phyloP scores from a whole-genome alignment of 768 basidiomycete species.

The Tricholoma hemisulphureum region DNA sequence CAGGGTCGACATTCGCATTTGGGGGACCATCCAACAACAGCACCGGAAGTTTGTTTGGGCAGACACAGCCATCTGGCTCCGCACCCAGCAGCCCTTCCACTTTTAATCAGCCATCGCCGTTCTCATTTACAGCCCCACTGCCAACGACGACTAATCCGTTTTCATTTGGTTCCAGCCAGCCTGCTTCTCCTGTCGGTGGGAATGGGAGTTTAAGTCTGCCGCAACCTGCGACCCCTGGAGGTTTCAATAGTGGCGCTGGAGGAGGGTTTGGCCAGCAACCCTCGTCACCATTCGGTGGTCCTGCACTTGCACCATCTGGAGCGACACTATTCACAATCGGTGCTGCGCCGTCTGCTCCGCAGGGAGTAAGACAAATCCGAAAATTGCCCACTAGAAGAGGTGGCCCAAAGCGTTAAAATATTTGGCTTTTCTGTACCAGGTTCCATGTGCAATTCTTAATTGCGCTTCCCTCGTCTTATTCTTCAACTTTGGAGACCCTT shows the following conservation, averaged over 20 bases:
- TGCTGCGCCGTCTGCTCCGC: conserved; percentile 44
- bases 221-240: conserved; percentile 33
- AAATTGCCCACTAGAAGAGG: conserved; percentile 52
- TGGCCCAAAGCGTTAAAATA: conserved; percentile 35
- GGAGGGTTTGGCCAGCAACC: conserved; percentile 39
- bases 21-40: conserved; percentile 34
- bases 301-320: conserved; percentile 36
- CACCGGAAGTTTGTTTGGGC: conserved; percentile 42
- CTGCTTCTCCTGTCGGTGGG: conserved; percentile 53
- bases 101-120: conserved; percentile 47
- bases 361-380: conserved; percentile 46
- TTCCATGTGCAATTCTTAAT: no score
- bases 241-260: conserved; percentile 39
- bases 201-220: conserved; percentile 38
- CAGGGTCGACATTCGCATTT: conserved; percentile 46
- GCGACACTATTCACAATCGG: conserved; percentile 60
- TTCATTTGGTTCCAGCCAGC: conserved; percentile 55
- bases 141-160: conserved; percentile 40
- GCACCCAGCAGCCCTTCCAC: conserved; percentile 60
- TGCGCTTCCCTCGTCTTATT: no score
- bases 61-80: conserved; percentile 38
- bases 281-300: conserved; percentile 46
- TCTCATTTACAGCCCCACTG: conserved; percentile 45
- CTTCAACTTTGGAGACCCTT: no score
- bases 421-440: no score